Conservation (phyloP, 1,284 basidiomycete genomes). For the Cutaneotrichosporon daszewskae region DNA sequence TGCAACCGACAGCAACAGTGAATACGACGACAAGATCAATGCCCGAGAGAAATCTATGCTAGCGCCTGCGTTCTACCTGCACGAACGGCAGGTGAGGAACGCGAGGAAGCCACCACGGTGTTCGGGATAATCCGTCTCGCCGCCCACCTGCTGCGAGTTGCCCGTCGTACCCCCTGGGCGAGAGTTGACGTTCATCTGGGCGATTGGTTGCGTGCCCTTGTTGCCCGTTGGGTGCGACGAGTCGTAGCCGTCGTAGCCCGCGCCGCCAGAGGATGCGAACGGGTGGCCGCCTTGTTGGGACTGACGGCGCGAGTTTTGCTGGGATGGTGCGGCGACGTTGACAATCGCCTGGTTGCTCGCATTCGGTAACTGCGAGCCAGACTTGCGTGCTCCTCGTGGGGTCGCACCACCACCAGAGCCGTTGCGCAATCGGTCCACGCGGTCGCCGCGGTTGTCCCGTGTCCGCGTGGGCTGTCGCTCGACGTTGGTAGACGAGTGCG, state of each 20-base stretch:
- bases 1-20: slow-evolving; percentile 7
- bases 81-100: slow-evolving; percentile 42
- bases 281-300: slow-evolving; percentile 42
- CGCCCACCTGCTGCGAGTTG: slow-evolving; percentile 37
- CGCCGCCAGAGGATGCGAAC: slow-evolving; percentile 34
- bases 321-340: slow-evolving; percentile 40
- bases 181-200: slow-evolving; percentile 42
- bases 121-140: slow-evolving; percentile 40
- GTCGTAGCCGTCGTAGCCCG: slow-evolving; percentile 29
- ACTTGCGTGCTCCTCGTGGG: slow-evolving; percentile 34
- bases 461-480: slow-evolving; percentile 35
- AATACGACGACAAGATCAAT: neutral
- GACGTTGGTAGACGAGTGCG: slow-evolving; percentile 22
- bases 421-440: slow-evolving; percentile 48
- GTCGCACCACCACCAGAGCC: slow-evolving; percentile 34
- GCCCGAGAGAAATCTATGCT: neutral
- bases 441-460: slow-evolving; percentile 40
- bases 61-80: slow-evolving; percentile 22
- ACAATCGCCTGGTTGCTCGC: slow-evolving; percentile 47
- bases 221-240: slow-evolving; percentile 23
- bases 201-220: slow-evolving; percentile 26
- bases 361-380: slow-evolving; percentile 40
- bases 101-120: slow-evolving; percentile 37
- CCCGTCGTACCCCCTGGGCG: slow-evolving; percentile 28
- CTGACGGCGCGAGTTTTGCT: slow-evolving; percentile 41